Conservation (phyloP, 2,329 filamentous ascomycete genomes). For the Aspergillus hiratsukae region DNA sequence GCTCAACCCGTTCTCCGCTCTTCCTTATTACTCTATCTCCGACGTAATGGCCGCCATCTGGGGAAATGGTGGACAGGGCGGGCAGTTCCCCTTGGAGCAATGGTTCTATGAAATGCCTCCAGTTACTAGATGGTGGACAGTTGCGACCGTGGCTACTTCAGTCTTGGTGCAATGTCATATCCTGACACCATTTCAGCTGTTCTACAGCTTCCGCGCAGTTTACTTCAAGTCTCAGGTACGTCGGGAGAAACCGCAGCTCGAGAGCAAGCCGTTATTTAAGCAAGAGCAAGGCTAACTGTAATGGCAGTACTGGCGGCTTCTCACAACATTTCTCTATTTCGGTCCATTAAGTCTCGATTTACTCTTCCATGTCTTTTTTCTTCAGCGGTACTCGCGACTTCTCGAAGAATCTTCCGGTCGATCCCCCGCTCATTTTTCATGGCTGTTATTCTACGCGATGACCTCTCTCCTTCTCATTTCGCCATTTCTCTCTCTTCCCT, state of each 20-base stretch:
- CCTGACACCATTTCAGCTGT: conserved; percentile 88
- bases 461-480: conserved; percentile 74
- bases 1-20: neutral
- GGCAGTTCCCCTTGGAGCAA: conserved; percentile 77
- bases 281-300: conserved; percentile 6
- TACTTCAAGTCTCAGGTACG: conserved; percentile 86
- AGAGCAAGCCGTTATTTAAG: conserved; percentile 2
- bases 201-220: conserved; percentile 91
- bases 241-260: conserved; percentile 5
- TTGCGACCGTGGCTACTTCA: conserved; percentile 81
- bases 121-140: conserved; percentile 95
- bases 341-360: conserved; percentile 90
- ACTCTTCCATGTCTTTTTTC: conserved; percentile 96
- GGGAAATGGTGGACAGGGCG: conserved; percentile 44
- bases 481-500: conserved; percentile 84
- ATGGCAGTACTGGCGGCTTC: conserved; percentile 84
- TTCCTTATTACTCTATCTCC: neutral
- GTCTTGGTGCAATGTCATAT: conserved; percentile 90
- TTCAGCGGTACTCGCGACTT: conserved; percentile 90
- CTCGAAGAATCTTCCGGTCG: conserved; percentile 92
- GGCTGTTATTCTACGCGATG: conserved; percentile 84
- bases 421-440: conserved; percentile 89
- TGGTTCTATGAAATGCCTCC: conserved; percentile 99
- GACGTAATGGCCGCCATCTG: conserved; percentile 41
- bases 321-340: conserved; percentile 97